Evolutionary conservation across 352 stramenopile species (phyloP).

Genomic region (Globisporangium heterothallicum): DNA sequence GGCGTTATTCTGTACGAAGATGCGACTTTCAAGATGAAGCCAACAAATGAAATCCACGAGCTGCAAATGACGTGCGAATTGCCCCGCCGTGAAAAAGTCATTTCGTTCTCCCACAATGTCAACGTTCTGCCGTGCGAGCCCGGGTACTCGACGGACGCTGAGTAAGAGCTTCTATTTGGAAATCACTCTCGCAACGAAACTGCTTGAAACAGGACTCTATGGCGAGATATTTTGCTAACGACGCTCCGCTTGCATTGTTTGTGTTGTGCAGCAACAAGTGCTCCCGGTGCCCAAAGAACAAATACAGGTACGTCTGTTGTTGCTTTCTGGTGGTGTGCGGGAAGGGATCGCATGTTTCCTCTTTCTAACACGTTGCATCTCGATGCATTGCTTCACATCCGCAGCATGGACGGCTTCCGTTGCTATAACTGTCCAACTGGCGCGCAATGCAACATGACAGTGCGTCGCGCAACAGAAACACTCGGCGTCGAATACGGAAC

Average conservation of each 20-base stretch:
- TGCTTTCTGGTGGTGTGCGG: neutral
- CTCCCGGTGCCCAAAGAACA: constrained; percentile 37
- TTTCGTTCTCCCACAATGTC: constrained; percentile 30
- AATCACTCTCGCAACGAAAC: too few relatives aligned
- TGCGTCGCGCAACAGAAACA: constrained; percentile 47
- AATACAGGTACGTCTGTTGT: constrained; percentile 31
- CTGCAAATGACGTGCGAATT: constrained; percentile 44
- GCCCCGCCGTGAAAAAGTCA: constrained; percentile 16
- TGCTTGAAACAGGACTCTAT: too few relatives aligned
- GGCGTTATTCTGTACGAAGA: constrained; percentile 40
- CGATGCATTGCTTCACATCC: neutral
- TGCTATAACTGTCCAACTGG: constrained; percentile 54
- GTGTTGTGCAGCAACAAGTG: constrained; percentile 31
- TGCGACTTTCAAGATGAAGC: constrained; percentile 26
- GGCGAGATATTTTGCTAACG: too few relatives aligned
- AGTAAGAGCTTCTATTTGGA: constrained; percentile 13
- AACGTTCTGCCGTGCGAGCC: constrained; percentile 32
- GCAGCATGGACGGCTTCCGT: constrained; percentile 45
- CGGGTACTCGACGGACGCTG: constrained; percentile 36
- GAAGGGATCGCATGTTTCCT: too few relatives aligned
- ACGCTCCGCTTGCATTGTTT: neutral
- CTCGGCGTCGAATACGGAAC: constrained; percentile 40
- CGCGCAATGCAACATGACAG: constrained; percentile 40
- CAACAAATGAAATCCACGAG: constrained; percentile 22
- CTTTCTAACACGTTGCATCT: neutral